A percentile compares a stretch with the other conserved stretches of the same genome.
phyloP scores from a whole-genome alignment of 2,329 filamentous ascomycete species.

The Thermochaetoides dissita region DNA sequence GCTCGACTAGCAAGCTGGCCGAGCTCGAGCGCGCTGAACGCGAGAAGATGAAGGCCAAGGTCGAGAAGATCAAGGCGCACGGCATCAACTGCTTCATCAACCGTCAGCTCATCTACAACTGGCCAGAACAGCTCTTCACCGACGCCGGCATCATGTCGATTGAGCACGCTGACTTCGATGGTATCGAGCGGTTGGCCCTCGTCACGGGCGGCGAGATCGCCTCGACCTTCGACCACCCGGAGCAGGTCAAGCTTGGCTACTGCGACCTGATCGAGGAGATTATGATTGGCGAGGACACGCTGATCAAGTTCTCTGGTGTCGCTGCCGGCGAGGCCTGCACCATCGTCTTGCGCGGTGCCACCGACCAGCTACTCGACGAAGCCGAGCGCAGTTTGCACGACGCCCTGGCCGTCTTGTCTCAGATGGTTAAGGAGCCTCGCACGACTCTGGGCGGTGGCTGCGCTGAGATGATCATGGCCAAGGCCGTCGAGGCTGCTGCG shows the following conservation, averaged over 20 bases:
- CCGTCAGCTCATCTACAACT: conserved; percentile 98
- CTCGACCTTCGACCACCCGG: conserved; percentile 94
- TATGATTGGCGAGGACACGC: conserved; percentile 92
- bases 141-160: conserved; percentile 97
- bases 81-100: conserved; percentile 99
- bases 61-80: conserved; percentile 96
- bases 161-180: conserved; percentile 97
- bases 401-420: conserved; percentile 86
- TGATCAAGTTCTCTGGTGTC: conserved; percentile 95
- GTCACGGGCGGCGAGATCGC: conserved; percentile 96
- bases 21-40: conserved; percentile 96
- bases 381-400: conserved; percentile 93
- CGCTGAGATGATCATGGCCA: conserved; percentile 98
- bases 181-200: conserved; percentile 84
- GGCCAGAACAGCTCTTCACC: conserved; percentile 96
- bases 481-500: conserved; percentile 86
- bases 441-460: conserved; percentile 92
- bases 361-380: conserved; percentile 92
- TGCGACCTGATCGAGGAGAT: conserved; percentile 96
- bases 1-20: conserved; percentile 90
- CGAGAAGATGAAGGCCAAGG: conserved; percentile 99
- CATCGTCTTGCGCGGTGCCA: conserved; percentile 88
- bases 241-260: conserved; percentile 88
- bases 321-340: conserved; percentile 91
- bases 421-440: conserved; percentile 87